A percentile compares a stretch with the other conserved stretches of the same genome.
These are phyloP conservation scores for Neurospora pannonica DNA, from an alignment of 495 filamentous ascomycete species.

Conservation along the genomic window DNA sequence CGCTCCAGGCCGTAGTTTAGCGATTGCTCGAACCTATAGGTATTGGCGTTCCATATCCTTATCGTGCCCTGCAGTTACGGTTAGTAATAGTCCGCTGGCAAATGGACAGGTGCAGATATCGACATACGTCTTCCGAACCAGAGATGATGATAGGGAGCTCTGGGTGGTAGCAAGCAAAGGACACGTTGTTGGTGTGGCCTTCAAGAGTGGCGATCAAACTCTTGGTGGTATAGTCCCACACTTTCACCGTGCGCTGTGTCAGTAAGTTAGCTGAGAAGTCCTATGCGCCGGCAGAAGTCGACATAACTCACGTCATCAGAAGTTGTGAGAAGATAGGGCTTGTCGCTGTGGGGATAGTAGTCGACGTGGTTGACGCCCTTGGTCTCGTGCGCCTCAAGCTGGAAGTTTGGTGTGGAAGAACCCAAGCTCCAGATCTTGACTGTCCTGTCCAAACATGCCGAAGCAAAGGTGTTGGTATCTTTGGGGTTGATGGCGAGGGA, in stretches of 20 bases:
- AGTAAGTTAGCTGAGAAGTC: background rate
- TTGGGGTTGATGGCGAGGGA: constrained; percentile 99
- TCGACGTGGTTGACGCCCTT: constrained; percentile 98
- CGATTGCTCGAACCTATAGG: constrained; percentile 90
- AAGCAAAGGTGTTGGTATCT: constrained; percentile 95
- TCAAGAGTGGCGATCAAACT: constrained; percentile 92
- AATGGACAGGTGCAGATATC: no score
- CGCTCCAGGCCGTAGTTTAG: constrained; percentile 91
- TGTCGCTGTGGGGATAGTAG: constrained; percentile 93
- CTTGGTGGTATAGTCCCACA: constrained; percentile 99
- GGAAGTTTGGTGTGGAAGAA: constrained; percentile 83
- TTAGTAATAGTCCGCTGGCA: background rate
- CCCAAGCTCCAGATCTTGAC: constrained; percentile 99
- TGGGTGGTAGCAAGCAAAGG: constrained; percentile 95
- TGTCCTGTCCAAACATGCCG: constrained; percentile 89
- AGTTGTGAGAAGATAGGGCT: constrained; percentile 93
- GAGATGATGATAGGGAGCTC: constrained; percentile 96
- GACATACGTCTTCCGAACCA: constrained; percentile 75
- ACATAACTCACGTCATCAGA: constrained; percentile 58
- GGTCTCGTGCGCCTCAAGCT: constrained; percentile 91
- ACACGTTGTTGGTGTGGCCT: constrained; percentile 98
- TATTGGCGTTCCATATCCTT: constrained; percentile 98
- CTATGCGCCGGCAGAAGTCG: background rate
- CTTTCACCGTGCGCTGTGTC: constrained; percentile 65
- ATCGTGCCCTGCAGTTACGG: constrained; percentile 54